Evolutionary conservation across 129 eudicot species (phyloP), one percentile per base, ranked within the genome.

Genomic region (Flaveria sonorensis): DNA sequence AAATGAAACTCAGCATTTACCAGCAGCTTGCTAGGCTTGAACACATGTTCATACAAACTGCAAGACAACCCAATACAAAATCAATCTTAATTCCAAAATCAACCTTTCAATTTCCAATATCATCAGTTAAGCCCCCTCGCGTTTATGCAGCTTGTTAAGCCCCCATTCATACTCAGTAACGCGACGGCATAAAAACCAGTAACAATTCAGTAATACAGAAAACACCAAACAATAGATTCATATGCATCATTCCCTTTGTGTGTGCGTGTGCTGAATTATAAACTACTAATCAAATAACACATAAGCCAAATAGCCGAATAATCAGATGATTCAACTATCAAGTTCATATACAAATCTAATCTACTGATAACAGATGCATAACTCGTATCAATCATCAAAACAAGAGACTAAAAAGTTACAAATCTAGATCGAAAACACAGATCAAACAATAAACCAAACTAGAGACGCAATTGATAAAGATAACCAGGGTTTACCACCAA

Each of bases 21-120:
- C 3, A 81, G 79, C 19, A 91, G 77, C 81, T 91, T 91, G 92
- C 97, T 91, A 55, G 99, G 99, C 85, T 75, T 86, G 66, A 95
- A 87, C 48, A 95, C 89, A 72, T 89, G 94, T 73, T 91, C 94
- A 88, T 95, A 88, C 84, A 95, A 87, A 77, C 99, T 95, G 92
- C 96, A 87, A 77, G 14, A 84, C 42, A 18, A 42, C 32, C 62
- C 85, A 72, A 85, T 63, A 16, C 23, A 36, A 30, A 30, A 39
- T 43, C 74, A 66, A 21, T 50, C 16, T 68, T 16, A 40, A 48
- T 68, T 32, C 75, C 43, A 10, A 26, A 13, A 52, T 10, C 40
- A 75, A 26, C 3, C 39, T 42, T 77, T 30, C 16, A 1, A 39
- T 13, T 9, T 68, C 36, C 50, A 72, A n/a, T 18, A 30, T 52